phyloP scores from a whole-genome alignment of 805 yeast species.

The Myxozyma mucilagina region DNA sequence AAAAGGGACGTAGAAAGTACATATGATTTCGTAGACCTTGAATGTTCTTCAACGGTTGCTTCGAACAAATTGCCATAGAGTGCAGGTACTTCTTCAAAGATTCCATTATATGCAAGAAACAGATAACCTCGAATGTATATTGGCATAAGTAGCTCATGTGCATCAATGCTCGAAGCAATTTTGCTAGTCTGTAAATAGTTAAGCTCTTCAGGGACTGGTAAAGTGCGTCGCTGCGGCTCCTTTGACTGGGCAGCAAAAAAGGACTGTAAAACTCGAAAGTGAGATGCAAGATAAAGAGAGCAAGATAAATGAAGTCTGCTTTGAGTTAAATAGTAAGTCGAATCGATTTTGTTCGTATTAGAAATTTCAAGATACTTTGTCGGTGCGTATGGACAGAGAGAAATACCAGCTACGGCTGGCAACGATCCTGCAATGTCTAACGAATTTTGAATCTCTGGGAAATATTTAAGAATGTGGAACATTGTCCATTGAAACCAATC shows the following conservation, averaged over 20 bases:
- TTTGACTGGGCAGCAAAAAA: conserved; percentile 8
- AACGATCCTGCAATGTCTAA: conserved; percentile 7
- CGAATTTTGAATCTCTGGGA: conserved; percentile 8
- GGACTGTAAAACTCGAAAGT: conserved; percentile 23
- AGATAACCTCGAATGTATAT: conserved; percentile 26
- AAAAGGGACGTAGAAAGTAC: conserved; percentile 2
- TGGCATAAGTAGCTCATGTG: conserved; percentile 19
- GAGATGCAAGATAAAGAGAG: conserved; percentile 21
- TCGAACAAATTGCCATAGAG: background rate
- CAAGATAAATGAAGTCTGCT: conserved; percentile 14
- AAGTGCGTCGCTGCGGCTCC: background rate
- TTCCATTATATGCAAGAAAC: conserved; percentile 6
- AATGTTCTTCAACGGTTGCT: background rate
- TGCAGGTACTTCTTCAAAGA: conserved; percentile 5
- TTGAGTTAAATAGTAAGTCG: conserved; percentile 21
- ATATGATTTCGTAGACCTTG: background rate
- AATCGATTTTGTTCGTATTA: background rate
- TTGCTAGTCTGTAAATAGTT: background rate
- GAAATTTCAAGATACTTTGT: background rate
- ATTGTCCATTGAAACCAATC: conserved; percentile 25
- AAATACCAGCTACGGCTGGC: conserved; percentile 19
- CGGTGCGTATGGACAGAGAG: conserved; percentile 8
- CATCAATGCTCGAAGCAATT: conserved; percentile 7
- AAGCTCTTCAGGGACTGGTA: conserved; percentile 21
- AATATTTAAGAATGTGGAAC: conserved; percentile 7